A percentile compares a stretch with the other conserved stretches of the same genome.
These are phyloP conservation scores for Abrus precatorius DNA, from an alignment of 306 rosid species.

Conservation along the genomic window DNA sequence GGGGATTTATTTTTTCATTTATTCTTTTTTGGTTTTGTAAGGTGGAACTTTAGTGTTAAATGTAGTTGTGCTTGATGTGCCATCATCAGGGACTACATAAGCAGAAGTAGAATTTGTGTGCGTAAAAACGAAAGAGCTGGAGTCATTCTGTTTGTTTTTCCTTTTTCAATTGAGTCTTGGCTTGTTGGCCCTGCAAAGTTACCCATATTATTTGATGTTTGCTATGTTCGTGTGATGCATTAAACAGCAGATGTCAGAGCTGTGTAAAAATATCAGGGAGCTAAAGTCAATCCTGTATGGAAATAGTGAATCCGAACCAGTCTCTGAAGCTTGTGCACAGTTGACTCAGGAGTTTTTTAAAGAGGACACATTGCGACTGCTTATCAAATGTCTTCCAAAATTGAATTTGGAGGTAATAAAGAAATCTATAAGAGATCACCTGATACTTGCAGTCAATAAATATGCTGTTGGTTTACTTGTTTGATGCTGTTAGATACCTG, in stretches of 20 bases:
- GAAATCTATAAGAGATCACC: conserved; percentile 16
- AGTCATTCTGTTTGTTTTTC: background rate
- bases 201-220: conserved; percentile 29
- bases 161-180: background rate
- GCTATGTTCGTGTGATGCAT: conserved; percentile 48
- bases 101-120: background rate
- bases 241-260: conserved; percentile 73
- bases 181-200: background rate
- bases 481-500: background rate
- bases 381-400: conserved; percentile 81
- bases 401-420: conserved; percentile 90
- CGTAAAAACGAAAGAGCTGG: background rate
- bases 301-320: conserved; percentile 95
- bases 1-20: background rate
- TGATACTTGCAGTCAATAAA: conserved; percentile 20
- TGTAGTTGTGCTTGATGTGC: conserved; percentile 22
- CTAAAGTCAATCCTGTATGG: conserved; percentile 90
- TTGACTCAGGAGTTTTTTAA: conserved; percentile 91
- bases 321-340: conserved; percentile 91
- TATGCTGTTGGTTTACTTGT: conserved; percentile 12
- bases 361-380: conserved; percentile 79
- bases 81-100: background rate
- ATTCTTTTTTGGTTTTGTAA: background rate
- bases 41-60: conserved; percentile 1
- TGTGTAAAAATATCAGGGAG: conserved; percentile 84